Evolutionary conservation across 805 yeast species (phyloP), one percentile per base, ranked within the genome.

Genomic region (Brettanomyces sp.): DNA sequence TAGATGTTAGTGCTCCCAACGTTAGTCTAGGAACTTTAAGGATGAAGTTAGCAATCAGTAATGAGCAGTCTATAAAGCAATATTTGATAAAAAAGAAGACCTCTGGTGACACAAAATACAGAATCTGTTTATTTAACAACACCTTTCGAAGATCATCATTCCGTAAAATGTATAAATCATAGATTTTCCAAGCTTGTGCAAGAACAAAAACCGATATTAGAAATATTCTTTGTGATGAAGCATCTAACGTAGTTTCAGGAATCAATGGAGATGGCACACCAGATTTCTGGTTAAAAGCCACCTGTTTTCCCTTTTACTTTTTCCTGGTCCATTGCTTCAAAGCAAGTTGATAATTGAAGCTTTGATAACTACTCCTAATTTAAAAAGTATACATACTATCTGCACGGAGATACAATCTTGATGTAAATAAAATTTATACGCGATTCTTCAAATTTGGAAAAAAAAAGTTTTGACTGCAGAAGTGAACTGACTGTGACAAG

Each of bases 151-250:
- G 37, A 1, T 41, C 37, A 14, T 70, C 74, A 24, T 76, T 70
- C 54, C 80, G 80, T 47, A 85, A 64, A 22, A 79, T 60, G 33
- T 81, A 64, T 38, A 85, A 63, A 58, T 87, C 95, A 54, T 84
- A 85, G 1, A 86, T 47, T 59, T 93, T 91, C 77, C 85, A 85
- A n/a, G 86, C 77, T 62, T 90, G 97, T n/a, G 91, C 70, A 33
- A 85, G 69, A 2, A 76, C 67, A 58, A 88, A 86, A 9, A 85
- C 49, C 1, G 86, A 75, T n/a, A 81, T 60, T 3, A 80, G 72
- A 46, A 86, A 73, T 34, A 79, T 62, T 49, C 96, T 69, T 62
- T 91, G 99, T 12, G 85, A 77, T 2, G 86, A 86, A 5, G 77
- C 76, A 51, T 88, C 95, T 24, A 90, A 58, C 2, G 80, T 67